phyloP scores from a whole-genome alignment of 108 stramenopile species.

The Cyclostephanos tholiformis region DNA sequence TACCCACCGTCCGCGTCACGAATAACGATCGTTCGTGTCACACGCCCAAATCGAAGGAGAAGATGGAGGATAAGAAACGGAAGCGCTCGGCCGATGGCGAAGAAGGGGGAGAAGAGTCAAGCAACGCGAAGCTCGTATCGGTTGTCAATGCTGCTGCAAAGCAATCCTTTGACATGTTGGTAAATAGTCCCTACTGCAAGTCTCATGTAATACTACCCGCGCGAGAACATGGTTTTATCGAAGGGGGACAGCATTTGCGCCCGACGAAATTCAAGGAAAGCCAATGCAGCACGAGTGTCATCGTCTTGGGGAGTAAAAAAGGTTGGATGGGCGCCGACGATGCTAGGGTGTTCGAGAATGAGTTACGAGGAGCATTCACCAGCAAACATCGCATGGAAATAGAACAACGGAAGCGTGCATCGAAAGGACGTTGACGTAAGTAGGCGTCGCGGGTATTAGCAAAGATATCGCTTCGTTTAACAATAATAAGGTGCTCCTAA shows the following conservation, averaged over 20 bases:
- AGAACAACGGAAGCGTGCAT: constrained; percentile 21
- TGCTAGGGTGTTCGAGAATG: constrained; percentile 41
- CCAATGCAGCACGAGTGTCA: constrained; percentile 68
- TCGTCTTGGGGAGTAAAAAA: constrained; percentile 57
- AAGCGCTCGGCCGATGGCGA: constrained; percentile 4
- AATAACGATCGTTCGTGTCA: neutral
- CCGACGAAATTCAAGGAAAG: constrained; percentile 75
- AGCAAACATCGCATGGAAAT: constrained; percentile 58
- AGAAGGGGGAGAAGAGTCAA: neutral
- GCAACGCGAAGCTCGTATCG: constrained; percentile 8
- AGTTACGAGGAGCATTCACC: constrained; percentile 59
- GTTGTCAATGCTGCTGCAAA: constrained; percentile 25
- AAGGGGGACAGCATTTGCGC: constrained; percentile 76
- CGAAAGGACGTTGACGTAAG: neutral
- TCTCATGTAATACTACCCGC: constrained; percentile 57
- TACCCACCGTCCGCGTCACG: constrained; percentile 50
- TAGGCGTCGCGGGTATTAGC: neutral
- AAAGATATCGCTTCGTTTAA: neutral
- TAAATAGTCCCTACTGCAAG: constrained; percentile 23
- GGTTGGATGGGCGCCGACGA: neutral
- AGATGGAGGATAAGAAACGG: constrained; percentile 14
- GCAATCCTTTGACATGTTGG: constrained; percentile 21
- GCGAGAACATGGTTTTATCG: constrained; percentile 72
- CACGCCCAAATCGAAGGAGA: neutral
- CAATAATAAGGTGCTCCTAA: too few relatives aligned